These are phyloP conservation scores for fission yeast (Schizosaccharomyces pombe) DNA, from an alignment of 805 yeast species.

Conservation along the genomic window DNA sequence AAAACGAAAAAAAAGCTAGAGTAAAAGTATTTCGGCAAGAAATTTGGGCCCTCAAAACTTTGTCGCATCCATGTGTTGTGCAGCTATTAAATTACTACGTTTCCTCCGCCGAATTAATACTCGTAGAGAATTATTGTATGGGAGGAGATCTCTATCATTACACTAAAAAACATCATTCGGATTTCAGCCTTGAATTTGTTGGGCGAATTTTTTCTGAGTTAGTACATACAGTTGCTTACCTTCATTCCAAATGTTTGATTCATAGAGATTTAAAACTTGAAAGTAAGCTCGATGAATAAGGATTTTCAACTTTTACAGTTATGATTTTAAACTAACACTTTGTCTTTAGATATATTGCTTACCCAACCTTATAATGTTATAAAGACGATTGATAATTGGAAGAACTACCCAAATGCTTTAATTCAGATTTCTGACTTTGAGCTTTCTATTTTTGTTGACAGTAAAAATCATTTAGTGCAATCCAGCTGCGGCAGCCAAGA, in stretches of 20 bases:
- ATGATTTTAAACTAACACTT: no score
- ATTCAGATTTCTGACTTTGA: background rate
- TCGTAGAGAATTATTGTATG: background rate
- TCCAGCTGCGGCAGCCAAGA: conserved; percentile 90
- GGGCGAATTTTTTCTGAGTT: background rate
- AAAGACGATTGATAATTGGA: background rate
- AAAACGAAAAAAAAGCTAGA: no score
- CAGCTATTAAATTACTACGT: background rate
- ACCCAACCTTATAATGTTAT: background rate
- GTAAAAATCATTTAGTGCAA: background rate
- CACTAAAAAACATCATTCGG: background rate
- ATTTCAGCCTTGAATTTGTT: background rate
- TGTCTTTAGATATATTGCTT: background rate
- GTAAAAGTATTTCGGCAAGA: background rate
- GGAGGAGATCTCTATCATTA: background rate
- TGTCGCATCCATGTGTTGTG: background rate
- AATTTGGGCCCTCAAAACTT: background rate
- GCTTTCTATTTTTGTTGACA: background rate
- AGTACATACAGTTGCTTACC: background rate
- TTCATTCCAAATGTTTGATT: background rate
- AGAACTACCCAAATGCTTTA: background rate
- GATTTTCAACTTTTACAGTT: no score
- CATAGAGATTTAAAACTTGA: background rate
- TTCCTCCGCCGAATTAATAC: background rate
- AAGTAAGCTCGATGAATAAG: no score